These are phyloP conservation scores for Hypoxylon fragiforme DNA, from an alignment of 495 filamentous ascomycete species.

Conservation along the genomic window DNA sequence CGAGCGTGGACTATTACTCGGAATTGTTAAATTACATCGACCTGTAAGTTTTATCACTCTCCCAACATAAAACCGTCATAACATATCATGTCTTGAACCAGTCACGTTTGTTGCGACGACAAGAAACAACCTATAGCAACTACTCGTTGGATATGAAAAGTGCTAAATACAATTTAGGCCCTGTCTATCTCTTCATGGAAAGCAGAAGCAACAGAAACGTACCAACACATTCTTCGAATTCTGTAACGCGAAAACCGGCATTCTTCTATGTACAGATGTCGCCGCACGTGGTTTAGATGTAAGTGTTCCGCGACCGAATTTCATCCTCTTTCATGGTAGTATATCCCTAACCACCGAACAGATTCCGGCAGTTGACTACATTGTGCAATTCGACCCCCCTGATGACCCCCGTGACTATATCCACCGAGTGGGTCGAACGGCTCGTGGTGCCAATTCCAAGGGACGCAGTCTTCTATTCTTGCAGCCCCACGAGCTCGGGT, in stretches of 20 bases:
- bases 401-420: slow-evolving; percentile 94
- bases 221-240: slow-evolving; percentile 99
- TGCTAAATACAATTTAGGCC: slow-evolving; percentile 18
- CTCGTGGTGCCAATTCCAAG: slow-evolving; percentile 80
- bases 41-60: too few relatives aligned
- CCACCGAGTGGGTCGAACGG: slow-evolving; percentile 94
- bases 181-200: slow-evolving; percentile 63
- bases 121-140: slow-evolving; percentile 23
- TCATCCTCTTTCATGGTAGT: not conserved
- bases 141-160: too few relatives aligned
- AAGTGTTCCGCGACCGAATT: slow-evolving; percentile 36
- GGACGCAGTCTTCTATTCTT: slow-evolving; percentile 88
- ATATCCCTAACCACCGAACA: slow-evolving; percentile 34
- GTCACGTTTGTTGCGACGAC: not conserved
- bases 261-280: slow-evolving; percentile 94
- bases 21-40: slow-evolving; percentile 97
- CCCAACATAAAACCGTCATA: too few relatives aligned
- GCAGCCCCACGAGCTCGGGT: slow-evolving; percentile 88
- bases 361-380: slow-evolving; percentile 94
- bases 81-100: too few relatives aligned
- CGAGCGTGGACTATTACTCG: slow-evolving; percentile 90
- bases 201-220: slow-evolving; percentile 96
- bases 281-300: slow-evolving; percentile 90
- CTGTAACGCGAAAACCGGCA: slow-evolving; percentile 88
- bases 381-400: slow-evolving; percentile 92